Evolutionary conservation across 495 filamentous ascomycete species (phyloP), one percentile per base, ranked within the genome.

Genomic region (Antarctomyces pellizariae): DNA sequence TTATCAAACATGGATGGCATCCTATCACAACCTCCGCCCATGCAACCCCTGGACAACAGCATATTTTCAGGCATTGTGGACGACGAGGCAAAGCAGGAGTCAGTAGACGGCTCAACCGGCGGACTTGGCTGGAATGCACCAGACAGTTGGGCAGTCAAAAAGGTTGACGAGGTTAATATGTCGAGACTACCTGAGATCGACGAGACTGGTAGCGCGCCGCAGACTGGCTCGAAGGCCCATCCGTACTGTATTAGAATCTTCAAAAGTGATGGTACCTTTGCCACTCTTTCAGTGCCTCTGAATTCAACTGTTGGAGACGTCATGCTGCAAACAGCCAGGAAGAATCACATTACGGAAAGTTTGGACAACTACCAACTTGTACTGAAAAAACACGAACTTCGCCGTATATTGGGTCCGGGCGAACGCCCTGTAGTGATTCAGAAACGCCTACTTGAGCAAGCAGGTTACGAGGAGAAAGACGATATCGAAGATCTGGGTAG

Each of bases 221-320:
- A 59, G 32, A 59, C 60, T 1, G 71, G 75, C 30, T 65, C 76
- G 37, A 71, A 75, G 41, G 51, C 57, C 11, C 50, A 48, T 4
- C 64, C 69, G 22, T 90, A 86, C 46, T 92, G 79, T 43, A 84
- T 95, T 34, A 78, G 89, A n/a, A 68, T 99, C 10, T 99, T 95
- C 51, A 70, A 83, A 15, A 66, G 73, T 7, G 89, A 99, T 44
- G 75, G 70, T 8, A 91, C 89, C 5, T 99, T 93, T 50, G 78
- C 79, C 5, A 92, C 83, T 0, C 62, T 95, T 9, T 80, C 78
- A 12, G 64, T 75, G 38, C 56, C 64, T 10, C 48, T 95, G 33
- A 75, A 77, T 39, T 67, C 84, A 4, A 78, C 78, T 0, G 86
- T 89, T 5, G 48, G 61, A 8, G 86, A 95, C 22, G 67, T 95